Conservation (phyloP, 176 grass and related monocot genomes). For the Zea luxurians region DNA sequence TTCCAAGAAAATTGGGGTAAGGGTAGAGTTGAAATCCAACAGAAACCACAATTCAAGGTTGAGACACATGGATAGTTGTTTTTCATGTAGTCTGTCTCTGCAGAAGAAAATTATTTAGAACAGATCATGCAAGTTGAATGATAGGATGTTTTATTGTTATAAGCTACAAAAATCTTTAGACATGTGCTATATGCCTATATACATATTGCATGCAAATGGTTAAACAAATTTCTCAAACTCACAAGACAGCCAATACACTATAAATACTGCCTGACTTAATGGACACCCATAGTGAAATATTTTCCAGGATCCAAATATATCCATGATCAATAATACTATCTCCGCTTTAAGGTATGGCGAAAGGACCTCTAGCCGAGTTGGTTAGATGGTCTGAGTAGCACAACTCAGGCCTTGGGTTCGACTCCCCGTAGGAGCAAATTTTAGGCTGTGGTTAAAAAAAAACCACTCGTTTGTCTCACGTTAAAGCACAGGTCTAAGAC, state of each 20-base stretch:
- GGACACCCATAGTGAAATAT: neutral
- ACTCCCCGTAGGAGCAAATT: no score
- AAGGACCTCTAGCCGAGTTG: no score
- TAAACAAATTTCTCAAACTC: neutral
- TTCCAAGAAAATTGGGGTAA: no score
- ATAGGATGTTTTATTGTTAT: neutral
- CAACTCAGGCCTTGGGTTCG: no score
- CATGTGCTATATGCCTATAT: neutral
- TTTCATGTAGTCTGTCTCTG: constrained; percentile 25
- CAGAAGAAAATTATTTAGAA: constrained; percentile 8
- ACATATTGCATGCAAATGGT: neutral
- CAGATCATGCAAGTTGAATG: constrained; percentile 26
- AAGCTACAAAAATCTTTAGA: neutral
- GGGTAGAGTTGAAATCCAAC: no score
- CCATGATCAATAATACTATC: neutral
- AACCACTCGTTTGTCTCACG: no score
- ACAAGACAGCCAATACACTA: neutral
- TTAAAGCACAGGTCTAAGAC: no score
- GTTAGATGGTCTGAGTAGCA: no score
- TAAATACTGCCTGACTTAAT: neutral
- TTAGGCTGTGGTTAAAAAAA: no score
- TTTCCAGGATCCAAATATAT: neutral
- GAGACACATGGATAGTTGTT: no score
- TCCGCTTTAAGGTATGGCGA: no score
- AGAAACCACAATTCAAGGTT: no score